Evolutionary conservation across 352 stramenopile genomes (phyloP), one percentile per base, ranked within the genome.

Genomic region (Globisporangium cederbergense): DNA sequence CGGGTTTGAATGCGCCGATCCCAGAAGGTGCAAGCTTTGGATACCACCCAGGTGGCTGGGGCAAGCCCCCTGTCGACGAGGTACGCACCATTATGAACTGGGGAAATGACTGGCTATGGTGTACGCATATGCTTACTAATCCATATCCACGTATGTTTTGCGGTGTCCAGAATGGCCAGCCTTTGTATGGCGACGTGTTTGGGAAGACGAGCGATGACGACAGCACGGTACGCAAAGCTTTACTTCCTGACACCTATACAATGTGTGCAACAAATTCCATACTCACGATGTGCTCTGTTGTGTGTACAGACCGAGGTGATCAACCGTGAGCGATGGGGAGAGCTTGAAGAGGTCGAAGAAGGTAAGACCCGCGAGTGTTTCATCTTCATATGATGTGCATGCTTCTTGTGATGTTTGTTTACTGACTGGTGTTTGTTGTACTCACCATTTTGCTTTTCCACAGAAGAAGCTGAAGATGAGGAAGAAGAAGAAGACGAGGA

Each of bases 131-230:
- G n/a, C 40, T 25, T 1, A 18, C 9, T 28, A 10, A n/a, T n/a
- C n/a, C n/a, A 45, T 36, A 25, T 59, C 18, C 49, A 9, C 36
- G n/a, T n/a, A n/a, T n/a, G n/a, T n/a, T n/a, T n/a, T n/a, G n/a
- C n/a, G n/a, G n/a, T n/a, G n/a, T 34, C 8, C 58, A 73, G 53
- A 97, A 93, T 69, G 96, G 97, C 1, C 78, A 90, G 34, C 93
- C 96, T n/a, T 70, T 99, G 16, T 99, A 99, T 72, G 97, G 97
- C 45, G 97, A 99, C 73, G 94, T 98, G 7, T 98, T 99, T 72
- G 89, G 83, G 63, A 77, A 97, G 64, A 28, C 67, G 4, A 51
- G 51, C 18, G 73, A 80, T 45, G 61, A 58, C 52, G 60, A 73
- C 38, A 67, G 68, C 6, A 54, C 67, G 72, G 74, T 81, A 68